Conservation (phyloP, 2,329 filamentous ascomycete species). For the Fusarium pseudonygamai region DNA sequence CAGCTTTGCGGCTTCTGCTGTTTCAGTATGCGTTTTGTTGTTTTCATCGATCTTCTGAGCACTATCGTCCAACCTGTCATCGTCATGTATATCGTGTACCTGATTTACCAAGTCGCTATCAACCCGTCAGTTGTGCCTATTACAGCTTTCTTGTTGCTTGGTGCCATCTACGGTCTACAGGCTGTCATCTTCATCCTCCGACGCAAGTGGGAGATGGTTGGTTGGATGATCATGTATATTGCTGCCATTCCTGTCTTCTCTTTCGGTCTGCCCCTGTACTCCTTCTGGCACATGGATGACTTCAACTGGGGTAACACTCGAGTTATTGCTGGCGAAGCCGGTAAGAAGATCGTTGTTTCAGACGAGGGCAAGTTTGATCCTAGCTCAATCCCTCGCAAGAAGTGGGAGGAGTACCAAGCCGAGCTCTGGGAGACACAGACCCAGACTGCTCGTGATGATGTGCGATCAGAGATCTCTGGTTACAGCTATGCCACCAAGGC, state of each 20-base stretch:
- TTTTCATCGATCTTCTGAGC: conserved; percentile 91
- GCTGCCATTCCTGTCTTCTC: conserved; percentile 91
- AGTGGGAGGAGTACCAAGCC: conserved; percentile 98
- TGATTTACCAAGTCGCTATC: conserved; percentile 77
- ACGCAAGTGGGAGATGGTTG: conserved; percentile 99
- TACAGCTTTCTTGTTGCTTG: conserved; percentile 89
- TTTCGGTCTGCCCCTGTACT: conserved; percentile 87
- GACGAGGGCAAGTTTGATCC: conserved; percentile 99
- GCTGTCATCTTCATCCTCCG: conserved; percentile 96
- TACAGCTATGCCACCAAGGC: conserved; percentile 93
- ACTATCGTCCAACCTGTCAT: conserved; percentile 94
- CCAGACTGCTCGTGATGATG: conserved; percentile 83
- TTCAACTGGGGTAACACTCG: conserved; percentile 99
- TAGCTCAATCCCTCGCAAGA: conserved; percentile 91
- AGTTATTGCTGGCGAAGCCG: conserved; percentile 93
- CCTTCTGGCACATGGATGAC: conserved; percentile 99
- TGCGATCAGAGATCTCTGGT: conserved; percentile 88
- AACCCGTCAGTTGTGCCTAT: conserved; percentile 76
- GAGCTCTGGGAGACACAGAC: conserved; percentile 97
- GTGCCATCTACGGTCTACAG: conserved; percentile 96
- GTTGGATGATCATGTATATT: conserved; percentile 98
- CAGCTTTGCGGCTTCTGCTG: conserved; percentile 99
- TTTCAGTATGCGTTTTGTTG: conserved; percentile 98
- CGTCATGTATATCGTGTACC: conserved; percentile 87
- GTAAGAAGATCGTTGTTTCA: conserved; percentile 89